Percentiles rank a stretch among this genome's conserved stretches.
These are phyloP conservation scores for Didymella lethalis DNA, from an alignment of 2,329 filamentous ascomycete genomes.

Conservation along the genomic window DNA sequence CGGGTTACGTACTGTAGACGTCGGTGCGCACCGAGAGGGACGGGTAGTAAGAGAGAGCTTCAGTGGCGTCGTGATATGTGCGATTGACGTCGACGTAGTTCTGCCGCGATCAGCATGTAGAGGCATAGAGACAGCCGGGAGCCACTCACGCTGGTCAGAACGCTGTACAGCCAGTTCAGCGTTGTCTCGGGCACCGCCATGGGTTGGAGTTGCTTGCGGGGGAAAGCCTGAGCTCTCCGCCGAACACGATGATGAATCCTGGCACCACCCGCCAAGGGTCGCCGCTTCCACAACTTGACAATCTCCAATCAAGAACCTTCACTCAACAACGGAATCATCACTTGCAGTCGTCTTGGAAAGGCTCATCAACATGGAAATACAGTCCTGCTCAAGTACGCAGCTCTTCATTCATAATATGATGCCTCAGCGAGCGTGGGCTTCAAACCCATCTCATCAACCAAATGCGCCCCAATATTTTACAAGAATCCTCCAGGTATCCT, in stretches of 20 bases:
- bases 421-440: conserved; percentile 38
- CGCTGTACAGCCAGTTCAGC: conserved; percentile 93
- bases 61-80: conserved; percentile 89
- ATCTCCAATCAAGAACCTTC: no score
- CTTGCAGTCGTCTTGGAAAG: background rate
- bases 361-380: background rate
- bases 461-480: conserved; percentile 35
- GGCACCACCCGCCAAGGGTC: conserved; percentile 4
- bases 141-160: conserved; percentile 66
- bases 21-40: conserved; percentile 87
- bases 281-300: conserved; percentile 3
- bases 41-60: conserved; percentile 79
- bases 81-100: conserved; percentile 94
- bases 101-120: conserved; percentile 55
- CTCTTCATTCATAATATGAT: conserved; percentile 19
- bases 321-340: background rate
- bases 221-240: conserved; percentile 34
- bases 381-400: background rate
- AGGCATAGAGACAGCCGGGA: background rate
- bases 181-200: conserved; percentile 84
- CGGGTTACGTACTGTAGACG: conserved; percentile 78
- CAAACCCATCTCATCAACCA: conserved; percentile 19
- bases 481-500: conserved; percentile 25
- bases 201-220: conserved; percentile 31
- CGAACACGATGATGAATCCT: background rate